A percentile compares a stretch with the other conserved stretches of the same genome.
These are phyloP conservation scores for Escovopsis sp. DNA, from an alignment of 2,329 filamentous ascomycete species.

Conservation along the genomic window DNA sequence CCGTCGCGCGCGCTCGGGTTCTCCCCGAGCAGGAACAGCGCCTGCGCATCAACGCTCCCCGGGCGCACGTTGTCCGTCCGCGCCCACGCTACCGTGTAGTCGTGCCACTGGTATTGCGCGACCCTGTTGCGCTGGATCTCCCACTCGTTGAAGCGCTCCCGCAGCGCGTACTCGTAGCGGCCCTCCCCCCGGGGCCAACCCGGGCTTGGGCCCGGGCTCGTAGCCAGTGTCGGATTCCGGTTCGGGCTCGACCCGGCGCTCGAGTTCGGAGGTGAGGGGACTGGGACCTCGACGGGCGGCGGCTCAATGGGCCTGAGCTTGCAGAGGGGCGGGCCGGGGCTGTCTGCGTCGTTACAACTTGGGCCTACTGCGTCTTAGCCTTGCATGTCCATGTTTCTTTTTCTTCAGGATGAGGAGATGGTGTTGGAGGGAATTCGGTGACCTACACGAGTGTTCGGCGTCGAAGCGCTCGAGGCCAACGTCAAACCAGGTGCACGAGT, in stretches of 20 bases:
- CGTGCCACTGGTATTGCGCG: slow-evolving; percentile 17
- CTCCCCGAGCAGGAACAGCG: slow-evolving; percentile 27
- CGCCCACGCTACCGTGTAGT: slow-evolving; percentile 38
- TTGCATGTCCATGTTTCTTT: too few relatives aligned
- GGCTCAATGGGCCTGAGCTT: slow-evolving; percentile 3
- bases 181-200: too few relatives aligned
- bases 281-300: background rate
- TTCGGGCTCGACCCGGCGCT: too few relatives aligned
- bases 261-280: too few relatives aligned
- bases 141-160: slow-evolving; percentile 12
- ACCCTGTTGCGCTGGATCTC: slow-evolving; percentile 35
- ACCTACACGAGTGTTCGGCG: slow-evolving; percentile 9
- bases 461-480: slow-evolving; percentile 44
- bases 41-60: slow-evolving; percentile 24
- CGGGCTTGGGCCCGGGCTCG: too few relatives aligned
- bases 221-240: too few relatives aligned
- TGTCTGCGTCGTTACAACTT: background rate
- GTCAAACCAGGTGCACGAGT: slow-evolving; percentile 50
- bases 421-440: background rate
- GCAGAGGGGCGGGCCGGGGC: background rate
- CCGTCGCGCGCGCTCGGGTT: slow-evolving; percentile 37
- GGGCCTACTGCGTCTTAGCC: background rate
- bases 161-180: background rate
- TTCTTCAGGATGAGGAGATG: too few relatives aligned
- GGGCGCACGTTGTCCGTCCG: slow-evolving; percentile 32